Base-by-base conservation (phyloP, 257 asterid species). In the Schizonepeta tenuifolia region DNA sequence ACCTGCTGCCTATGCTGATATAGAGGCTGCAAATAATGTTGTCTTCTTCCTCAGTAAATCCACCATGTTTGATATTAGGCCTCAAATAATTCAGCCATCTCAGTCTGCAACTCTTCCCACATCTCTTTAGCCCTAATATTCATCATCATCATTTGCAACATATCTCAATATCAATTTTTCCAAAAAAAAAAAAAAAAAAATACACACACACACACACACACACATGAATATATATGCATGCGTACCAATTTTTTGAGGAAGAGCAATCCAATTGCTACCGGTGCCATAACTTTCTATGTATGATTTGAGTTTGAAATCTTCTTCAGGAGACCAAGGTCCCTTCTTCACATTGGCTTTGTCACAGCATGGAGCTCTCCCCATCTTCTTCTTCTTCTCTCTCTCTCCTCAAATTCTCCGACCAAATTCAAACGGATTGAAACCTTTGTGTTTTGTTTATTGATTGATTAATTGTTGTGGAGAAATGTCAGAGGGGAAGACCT, bases 331-430 rank as follows among this genome's bases (percentile, higher is more conserved):
- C 98, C 96, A 92, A 12, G 98, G 98, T 22, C 98, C 98, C 64
- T 77, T 92, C 85, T 92, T 92, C 81, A 92, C 97, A 53, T 83
- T 89, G n/a, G 85, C 89, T 83, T 91, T 91, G 84, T 91, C 97
- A 79, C 97, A 92, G 76, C 97, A 92, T 51, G 97, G 97, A 10
- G 96, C 96, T 89, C 98, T 86, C 20, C 98, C 98, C 98, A 92
- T 90, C 74, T 76, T 77, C 63, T 20, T 0, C 2, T 47, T 7
- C 6, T 12, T 38, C 43, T 7, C 12, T 38, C 43, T 38, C 43
- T 12, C 3, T 26, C 21, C 26, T 50, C 26, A 49, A 67, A 15
- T 70, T 61, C 65, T 35, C 26, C 18, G 21, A 63, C 62, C 44
- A 55, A 71, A 18, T 49, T 54, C 3, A 59, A 76, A 43, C 67